Percentiles rank a stretch among this genome's conserved stretches.
phyloP scores from a whole-genome alignment of 371 early-diverging fungal species.

The Basidiobolus meristosporus region DNA sequence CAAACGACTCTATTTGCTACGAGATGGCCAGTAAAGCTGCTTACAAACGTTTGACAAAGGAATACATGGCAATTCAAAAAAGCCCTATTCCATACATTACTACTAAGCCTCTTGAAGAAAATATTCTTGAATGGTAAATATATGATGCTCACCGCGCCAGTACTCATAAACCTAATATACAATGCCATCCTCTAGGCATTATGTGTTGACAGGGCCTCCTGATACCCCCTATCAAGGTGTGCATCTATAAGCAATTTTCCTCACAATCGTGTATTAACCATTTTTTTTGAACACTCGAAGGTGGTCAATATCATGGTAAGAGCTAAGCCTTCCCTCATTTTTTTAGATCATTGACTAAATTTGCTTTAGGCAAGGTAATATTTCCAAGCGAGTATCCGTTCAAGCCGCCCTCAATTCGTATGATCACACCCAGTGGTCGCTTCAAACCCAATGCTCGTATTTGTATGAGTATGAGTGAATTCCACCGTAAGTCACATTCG shows the following conservation, averaged over 20 bases:
- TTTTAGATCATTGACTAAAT: too few relatives aligned
- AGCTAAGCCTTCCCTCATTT: neutral
- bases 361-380: conserved; percentile 39
- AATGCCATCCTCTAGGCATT: conserved; percentile 44
- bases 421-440: conserved; percentile 86
- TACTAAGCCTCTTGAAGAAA: conserved; percentile 80
- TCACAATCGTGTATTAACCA: too few relatives aligned
- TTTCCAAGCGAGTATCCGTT: conserved; percentile 93
- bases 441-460: conserved; percentile 80
- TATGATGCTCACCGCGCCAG: neutral
- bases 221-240: conserved; percentile 69
- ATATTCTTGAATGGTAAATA: conserved; percentile 86
- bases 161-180: neutral
- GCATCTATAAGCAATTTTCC: too few relatives aligned
- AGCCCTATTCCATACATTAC: conserved; percentile 18
- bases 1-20: neutral
- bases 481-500: conserved; percentile 37
- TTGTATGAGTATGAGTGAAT: conserved; percentile 90
- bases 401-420: conserved; percentile 87
- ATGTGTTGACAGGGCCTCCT: conserved; percentile 83
- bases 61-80: conserved; percentile 63
- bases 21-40: conserved; percentile 84
- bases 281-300: too few relatives aligned
- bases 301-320: conserved; percentile 86
- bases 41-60: conserved; percentile 72